Conservation (phyloP, 371 early-diverging fungal species). For the Gilbertella persicaria region DNA sequence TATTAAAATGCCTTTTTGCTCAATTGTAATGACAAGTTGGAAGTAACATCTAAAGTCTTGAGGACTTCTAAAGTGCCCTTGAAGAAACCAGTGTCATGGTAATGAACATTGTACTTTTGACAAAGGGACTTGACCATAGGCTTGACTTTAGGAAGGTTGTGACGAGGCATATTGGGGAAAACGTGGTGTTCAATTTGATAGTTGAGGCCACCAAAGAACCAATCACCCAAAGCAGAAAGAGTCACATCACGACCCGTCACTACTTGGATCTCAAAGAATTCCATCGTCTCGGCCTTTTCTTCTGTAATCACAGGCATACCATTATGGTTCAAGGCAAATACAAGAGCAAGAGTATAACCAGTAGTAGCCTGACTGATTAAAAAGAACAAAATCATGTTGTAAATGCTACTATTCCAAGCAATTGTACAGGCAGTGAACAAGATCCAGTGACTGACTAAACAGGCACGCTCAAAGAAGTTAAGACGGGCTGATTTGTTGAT, state of each 20-base stretch:
- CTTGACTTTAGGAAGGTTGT: slow-evolving; percentile 66
- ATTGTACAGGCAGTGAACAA: slow-evolving; percentile 65
- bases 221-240: slow-evolving; percentile 63
- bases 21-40: slow-evolving; percentile 59
- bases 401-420: slow-evolving; percentile 54
- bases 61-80: slow-evolving; percentile 79
- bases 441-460: slow-evolving; percentile 69
- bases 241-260: slow-evolving; percentile 82
- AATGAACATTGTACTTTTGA: slow-evolving; percentile 70
- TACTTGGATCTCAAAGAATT: slow-evolving; percentile 80
- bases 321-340: slow-evolving; percentile 87
- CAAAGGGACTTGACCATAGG: slow-evolving; percentile 70
- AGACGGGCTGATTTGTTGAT: slow-evolving; percentile 52
- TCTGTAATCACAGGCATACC: slow-evolving; percentile 85
- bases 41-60: slow-evolving; percentile 60
- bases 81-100: slow-evolving; percentile 71
- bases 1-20: slow-evolving; percentile 47
- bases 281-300: slow-evolving; percentile 69
- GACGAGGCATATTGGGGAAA: slow-evolving; percentile 85
- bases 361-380: slow-evolving; percentile 70
- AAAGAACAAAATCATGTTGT: slow-evolving; percentile 66
- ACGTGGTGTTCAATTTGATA: slow-evolving; percentile 84
- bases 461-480: slow-evolving; percentile 60
- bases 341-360: slow-evolving; percentile 79
- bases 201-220: slow-evolving; percentile 88